A percentile compares a stretch with the other conserved stretches of the same genome.
Evolutionary conservation across 176 grass and related monocot species (phyloP).

Genomic region (Tillandsia fasciculata): DNA sequence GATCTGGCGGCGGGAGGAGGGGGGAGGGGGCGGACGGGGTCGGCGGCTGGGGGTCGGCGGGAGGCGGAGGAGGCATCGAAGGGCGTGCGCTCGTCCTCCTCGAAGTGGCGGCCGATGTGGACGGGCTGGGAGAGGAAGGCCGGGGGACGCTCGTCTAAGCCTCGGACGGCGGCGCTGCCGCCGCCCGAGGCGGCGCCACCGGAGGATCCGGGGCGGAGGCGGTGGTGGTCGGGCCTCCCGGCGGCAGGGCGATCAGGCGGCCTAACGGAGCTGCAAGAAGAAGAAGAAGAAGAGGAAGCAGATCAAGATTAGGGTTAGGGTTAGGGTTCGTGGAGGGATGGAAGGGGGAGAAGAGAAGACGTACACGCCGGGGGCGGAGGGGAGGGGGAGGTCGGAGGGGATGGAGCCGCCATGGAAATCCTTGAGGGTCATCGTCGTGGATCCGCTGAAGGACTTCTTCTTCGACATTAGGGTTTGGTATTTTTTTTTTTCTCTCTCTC

Average conservation of each 20-base stretch:
- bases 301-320: background rate
- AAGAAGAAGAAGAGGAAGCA: background rate
- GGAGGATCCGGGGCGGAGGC: slow-evolving; percentile 27
- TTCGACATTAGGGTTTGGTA: slow-evolving; percentile 51
- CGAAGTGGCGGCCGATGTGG: slow-evolving; percentile 81
- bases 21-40: slow-evolving; percentile 9
- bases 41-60: slow-evolving; percentile 20
- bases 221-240: slow-evolving; percentile 13
- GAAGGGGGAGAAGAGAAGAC: background rate
- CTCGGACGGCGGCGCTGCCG: slow-evolving; percentile 4
- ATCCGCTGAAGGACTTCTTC: slow-evolving; percentile 54
- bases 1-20: slow-evolving; percentile 33
- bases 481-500: background rate
- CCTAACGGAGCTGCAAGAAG: slow-evolving; percentile 42
- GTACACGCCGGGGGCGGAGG: slow-evolving; percentile 83
- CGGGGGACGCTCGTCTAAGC: slow-evolving; percentile 23
- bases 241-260: slow-evolving; percentile 33
- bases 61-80: slow-evolving; percentile 54
- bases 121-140: slow-evolving; percentile 39
- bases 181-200: slow-evolving; percentile 24
- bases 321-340: slow-evolving; percentile 1
- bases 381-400: slow-evolving; percentile 82
- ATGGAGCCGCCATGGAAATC: slow-evolving; percentile 99
- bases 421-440: slow-evolving; percentile 85
- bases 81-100: slow-evolving; percentile 95